Evolutionary conservation across 225 moss, liverwort and hornwort species (phyloP).

Genomic region (Sphagnum tenellum): DNA sequence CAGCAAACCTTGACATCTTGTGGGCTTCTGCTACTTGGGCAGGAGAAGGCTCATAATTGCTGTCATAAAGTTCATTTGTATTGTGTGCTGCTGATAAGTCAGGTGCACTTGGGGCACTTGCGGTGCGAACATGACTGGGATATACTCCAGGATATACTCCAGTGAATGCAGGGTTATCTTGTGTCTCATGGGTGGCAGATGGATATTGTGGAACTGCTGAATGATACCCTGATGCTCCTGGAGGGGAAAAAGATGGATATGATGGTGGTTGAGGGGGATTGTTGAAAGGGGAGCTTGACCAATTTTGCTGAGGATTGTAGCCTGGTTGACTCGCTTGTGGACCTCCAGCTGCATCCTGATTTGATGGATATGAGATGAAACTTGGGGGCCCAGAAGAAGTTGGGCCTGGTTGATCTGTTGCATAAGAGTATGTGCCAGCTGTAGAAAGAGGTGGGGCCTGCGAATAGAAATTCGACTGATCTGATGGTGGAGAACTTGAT

Average conservation of each 20-base stretch:
- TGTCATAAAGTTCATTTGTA: constrained; percentile 49
- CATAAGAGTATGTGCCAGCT: constrained; percentile 36
- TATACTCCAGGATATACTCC: constrained; percentile 23
- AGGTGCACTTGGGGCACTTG: constrained; percentile 40
- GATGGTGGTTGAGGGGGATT: constrained; percentile 6
- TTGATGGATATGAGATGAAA: constrained; percentile 32
- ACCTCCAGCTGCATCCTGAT: constrained; percentile 22
- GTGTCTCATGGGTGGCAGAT: constrained; percentile 15
- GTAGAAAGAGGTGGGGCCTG: constrained; percentile 13
- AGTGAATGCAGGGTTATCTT: constrained; percentile 16
- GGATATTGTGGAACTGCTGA: constrained; percentile 23
- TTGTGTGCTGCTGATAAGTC: constrained; percentile 34
- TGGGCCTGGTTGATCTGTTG: constrained; percentile 41
- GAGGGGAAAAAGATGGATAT: constrained; percentile 28
- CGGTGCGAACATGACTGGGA: constrained; percentile 23
- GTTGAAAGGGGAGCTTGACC: constrained; percentile 34
- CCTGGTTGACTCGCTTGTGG: constrained; percentile 33
- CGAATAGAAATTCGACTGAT: constrained; percentile 23
- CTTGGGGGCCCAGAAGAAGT: constrained; percentile 25
- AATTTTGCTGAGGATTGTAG: constrained; percentile 35
- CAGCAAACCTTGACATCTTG: constrained; percentile 93
- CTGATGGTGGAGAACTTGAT: constrained; percentile 32
- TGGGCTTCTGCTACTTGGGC: constrained; percentile 89
- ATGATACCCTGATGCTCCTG: constrained; percentile 22
- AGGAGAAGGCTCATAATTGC: constrained; percentile 65